phyloP scores from a whole-genome alignment of 2,329 filamentous ascomycete species.

The Lecanoromycetidae sp. region DNA sequence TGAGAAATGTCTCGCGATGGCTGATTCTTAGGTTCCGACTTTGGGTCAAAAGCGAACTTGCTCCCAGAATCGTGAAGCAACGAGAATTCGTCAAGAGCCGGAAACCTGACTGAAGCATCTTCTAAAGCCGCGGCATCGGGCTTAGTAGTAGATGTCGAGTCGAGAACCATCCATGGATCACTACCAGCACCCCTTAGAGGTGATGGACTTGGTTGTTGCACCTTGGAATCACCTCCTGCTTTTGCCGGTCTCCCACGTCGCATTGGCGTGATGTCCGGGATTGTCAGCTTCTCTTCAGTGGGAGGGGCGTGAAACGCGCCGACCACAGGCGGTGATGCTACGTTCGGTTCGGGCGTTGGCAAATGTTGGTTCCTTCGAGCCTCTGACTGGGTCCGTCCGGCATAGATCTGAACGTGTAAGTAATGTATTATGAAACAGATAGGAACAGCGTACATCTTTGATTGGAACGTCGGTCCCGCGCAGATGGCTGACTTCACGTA shows the following conservation, averaged over 20 bases:
- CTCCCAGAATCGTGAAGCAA: conserved; percentile 71
- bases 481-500: conserved; percentile 79
- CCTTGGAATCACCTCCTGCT: conserved; percentile 34
- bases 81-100: conserved; percentile 85
- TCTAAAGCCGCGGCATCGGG: conserved; percentile 43
- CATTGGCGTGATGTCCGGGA: conserved; percentile 92
- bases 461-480: conserved; percentile 76
- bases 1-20: conserved; percentile 39
- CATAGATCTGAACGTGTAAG: conserved; percentile 51
- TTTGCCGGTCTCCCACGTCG: conserved; percentile 64
- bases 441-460: conserved; percentile 57
- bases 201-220: conserved; percentile 51
- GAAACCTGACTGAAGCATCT: conserved; percentile 75
- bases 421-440: neutral
- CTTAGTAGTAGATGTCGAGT: conserved; percentile 47
- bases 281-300: conserved; percentile 53
- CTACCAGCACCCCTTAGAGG: conserved; percentile 56
- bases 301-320: conserved; percentile 75
- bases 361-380: conserved; percentile 47
- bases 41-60: conserved; percentile 69
- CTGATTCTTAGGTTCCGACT: conserved; percentile 1
- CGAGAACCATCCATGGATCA: conserved; percentile 85
- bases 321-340: conserved; percentile 49
- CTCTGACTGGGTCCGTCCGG: conserved; percentile 52
- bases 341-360: conserved; percentile 43